Percentiles rank a stretch among this genome's conserved stretches.
These are phyloP conservation scores for Cyclostephanos tholiformis DNA, from an alignment of 108 stramenopile genomes.

Conservation along the genomic window DNA sequence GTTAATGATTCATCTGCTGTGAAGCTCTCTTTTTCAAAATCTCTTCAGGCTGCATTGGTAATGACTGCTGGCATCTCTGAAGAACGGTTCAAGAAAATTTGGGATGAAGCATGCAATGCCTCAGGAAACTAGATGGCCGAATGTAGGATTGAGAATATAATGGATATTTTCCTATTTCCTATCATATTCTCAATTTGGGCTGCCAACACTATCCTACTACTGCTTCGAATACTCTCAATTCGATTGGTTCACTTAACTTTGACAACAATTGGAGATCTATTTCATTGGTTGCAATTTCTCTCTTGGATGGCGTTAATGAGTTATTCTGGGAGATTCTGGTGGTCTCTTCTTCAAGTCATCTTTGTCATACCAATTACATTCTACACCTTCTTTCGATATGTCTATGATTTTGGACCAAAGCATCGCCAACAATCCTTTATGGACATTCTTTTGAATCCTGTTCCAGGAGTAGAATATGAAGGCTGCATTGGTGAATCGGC, in stretches of 20 bases:
- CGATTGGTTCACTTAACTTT: neutral
- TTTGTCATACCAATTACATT: neutral
- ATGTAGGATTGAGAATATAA: slow-evolving; percentile 1
- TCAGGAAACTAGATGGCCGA: slow-evolving; percentile 16
- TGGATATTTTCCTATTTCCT: neutral
- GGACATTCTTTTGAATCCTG: neutral
- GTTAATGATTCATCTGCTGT: neutral
- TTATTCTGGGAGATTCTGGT: neutral
- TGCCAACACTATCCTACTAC: slow-evolving; percentile 5
- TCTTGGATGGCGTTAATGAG: neutral
- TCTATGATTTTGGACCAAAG: neutral
- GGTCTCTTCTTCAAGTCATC: neutral
- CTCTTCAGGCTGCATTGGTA: neutral
- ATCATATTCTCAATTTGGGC: slow-evolving; percentile 2
- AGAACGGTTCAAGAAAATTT: slow-evolving; percentile 3
- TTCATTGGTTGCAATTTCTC: neutral
- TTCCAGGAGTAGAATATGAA: neutral
- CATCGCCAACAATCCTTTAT: neutral
- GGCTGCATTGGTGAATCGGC: neutral
- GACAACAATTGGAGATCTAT: neutral
- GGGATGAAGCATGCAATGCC: slow-evolving; percentile 3
- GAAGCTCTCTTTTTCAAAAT: neutral
- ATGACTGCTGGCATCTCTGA: neutral
- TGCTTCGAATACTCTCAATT: neutral
- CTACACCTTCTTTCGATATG: neutral